phyloP scores from a whole-genome alignment of 805 yeast species.

The Millerozyma acaciae region DNA sequence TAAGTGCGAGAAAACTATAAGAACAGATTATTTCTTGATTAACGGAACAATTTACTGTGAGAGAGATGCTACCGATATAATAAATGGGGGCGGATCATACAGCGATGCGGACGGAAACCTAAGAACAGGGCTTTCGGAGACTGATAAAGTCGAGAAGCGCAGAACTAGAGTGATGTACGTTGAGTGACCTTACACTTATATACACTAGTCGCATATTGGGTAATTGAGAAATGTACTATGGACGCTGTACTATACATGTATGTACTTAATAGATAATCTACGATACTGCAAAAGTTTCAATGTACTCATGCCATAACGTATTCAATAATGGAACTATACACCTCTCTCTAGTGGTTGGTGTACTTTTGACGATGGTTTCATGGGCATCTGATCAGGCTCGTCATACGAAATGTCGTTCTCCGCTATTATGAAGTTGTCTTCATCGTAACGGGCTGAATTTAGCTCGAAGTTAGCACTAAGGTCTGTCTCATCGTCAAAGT shows the following conservation, averaged over 20 bases:
- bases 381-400: background rate
- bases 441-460: conserved; percentile 34
- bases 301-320: too few species aligned
- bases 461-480: conserved; percentile 31
- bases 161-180: conserved; percentile 39
- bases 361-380: too few species aligned
- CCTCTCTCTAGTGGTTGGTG: too few species aligned
- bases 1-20: conserved; percentile 50
- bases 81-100: conserved; percentile 20
- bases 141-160: conserved; percentile 40
- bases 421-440: conserved; percentile 38
- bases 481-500: conserved; percentile 37
- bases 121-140: conserved; percentile 16
- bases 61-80: conserved; percentile 29
- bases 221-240: too few species aligned
- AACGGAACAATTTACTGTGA: conserved; percentile 53
- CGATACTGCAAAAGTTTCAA: too few species aligned
- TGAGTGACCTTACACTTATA: conserved; percentile 11
- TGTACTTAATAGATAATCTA: too few species aligned
- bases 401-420: conserved; percentile 15
- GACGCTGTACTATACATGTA: conserved; percentile 1
- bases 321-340: too few species aligned
- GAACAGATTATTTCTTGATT: conserved; percentile 52
- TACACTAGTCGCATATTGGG: background rate
- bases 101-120: conserved; percentile 18